Conservation (phyloP, 108 stramenopile genomes). For the Fragilariopsis cylindrus region DNA sequence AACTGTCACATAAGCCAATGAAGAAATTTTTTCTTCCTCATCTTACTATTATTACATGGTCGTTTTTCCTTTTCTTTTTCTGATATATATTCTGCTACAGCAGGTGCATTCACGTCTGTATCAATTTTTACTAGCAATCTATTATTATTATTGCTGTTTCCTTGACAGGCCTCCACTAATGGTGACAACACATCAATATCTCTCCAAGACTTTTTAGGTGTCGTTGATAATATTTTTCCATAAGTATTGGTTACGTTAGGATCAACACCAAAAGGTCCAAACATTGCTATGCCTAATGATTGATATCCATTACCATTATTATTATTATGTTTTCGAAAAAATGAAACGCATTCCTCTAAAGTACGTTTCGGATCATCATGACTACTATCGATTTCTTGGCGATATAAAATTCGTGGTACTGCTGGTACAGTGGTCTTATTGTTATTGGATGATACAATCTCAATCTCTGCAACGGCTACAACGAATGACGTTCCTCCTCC, state of each 20-base stretch:
- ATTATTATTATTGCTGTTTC: neutral
- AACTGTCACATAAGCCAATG: conserved; percentile 87
- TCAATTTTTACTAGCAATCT: conserved; percentile 72
- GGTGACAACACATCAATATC: conserved; percentile 76
- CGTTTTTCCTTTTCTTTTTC: conserved; percentile 17
- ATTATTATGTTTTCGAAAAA: conserved; percentile 48
- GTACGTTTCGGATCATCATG: conserved; percentile 52
- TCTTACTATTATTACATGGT: too few species aligned
- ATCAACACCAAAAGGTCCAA: conserved; percentile 89
- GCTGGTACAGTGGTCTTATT: neutral
- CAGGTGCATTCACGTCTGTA: conserved; percentile 98
- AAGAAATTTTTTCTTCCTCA: conserved; percentile 27
- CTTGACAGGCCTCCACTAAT: conserved; percentile 52
- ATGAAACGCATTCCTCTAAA: conserved; percentile 43
- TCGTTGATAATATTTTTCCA: conserved; percentile 83
- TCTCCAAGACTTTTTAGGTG: conserved; percentile 90
- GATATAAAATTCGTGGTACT: conserved; percentile 50
- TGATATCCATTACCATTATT: conserved; percentile 45
- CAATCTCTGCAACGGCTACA: conserved; percentile 61
- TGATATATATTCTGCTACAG: conserved; percentile 81
- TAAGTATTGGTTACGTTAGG: conserved; percentile 48
- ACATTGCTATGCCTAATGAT: conserved; percentile 91
- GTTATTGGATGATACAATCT: conserved; percentile 3
- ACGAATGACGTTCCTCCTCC: conserved; percentile 95
- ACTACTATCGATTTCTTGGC: conserved; percentile 49